phyloP scores from a whole-genome alignment of 2,329 filamentous ascomycete genomes.

The Aspergillus sp. region DNA sequence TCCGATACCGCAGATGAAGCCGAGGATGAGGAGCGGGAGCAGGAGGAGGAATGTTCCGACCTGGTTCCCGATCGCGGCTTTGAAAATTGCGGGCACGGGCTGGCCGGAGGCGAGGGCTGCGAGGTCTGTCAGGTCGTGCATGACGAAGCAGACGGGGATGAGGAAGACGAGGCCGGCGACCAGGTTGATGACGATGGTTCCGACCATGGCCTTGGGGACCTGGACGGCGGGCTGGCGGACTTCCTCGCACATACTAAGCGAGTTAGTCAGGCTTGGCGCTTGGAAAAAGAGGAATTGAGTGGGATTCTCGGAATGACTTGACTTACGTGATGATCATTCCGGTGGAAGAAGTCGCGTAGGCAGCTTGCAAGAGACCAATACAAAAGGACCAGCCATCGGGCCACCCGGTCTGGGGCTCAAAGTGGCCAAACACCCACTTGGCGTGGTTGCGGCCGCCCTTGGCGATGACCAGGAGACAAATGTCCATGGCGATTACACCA shows the following conservation, averaged over 20 bases:
- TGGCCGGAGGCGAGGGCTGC: slow-evolving; percentile 71
- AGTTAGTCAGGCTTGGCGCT: neutral
- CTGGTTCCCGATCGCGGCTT: slow-evolving; percentile 72
- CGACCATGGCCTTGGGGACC: slow-evolving; percentile 72
- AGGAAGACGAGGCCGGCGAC: slow-evolving; percentile 70
- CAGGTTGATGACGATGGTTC: slow-evolving; percentile 69
- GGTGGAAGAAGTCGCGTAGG: slow-evolving; percentile 58
- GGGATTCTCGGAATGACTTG: no score
- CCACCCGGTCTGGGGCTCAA: slow-evolving; percentile 38
- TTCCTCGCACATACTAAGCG: slow-evolving; percentile 68
- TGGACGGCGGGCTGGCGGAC: slow-evolving; percentile 70
- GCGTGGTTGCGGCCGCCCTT: slow-evolving; percentile 63
- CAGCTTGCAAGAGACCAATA: slow-evolving; percentile 70
- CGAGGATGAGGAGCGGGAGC: slow-evolving; percentile 67
- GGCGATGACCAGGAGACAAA: slow-evolving; percentile 64
- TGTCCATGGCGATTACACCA: slow-evolving; percentile 70
- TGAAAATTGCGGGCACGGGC: slow-evolving; percentile 76
- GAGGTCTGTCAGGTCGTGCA: slow-evolving; percentile 68
- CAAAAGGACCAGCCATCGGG: slow-evolving; percentile 74
- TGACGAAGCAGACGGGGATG: slow-evolving; percentile 75
- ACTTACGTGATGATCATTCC: slow-evolving; percentile 66
- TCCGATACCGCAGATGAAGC: slow-evolving; percentile 75
- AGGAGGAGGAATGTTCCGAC: slow-evolving; percentile 75
- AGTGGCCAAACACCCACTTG: slow-evolving; percentile 58
- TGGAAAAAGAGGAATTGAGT: neutral